Evolutionary conservation across 768 basidiomycete species (phyloP).

Genomic region (Lactarius indigo): DNA sequence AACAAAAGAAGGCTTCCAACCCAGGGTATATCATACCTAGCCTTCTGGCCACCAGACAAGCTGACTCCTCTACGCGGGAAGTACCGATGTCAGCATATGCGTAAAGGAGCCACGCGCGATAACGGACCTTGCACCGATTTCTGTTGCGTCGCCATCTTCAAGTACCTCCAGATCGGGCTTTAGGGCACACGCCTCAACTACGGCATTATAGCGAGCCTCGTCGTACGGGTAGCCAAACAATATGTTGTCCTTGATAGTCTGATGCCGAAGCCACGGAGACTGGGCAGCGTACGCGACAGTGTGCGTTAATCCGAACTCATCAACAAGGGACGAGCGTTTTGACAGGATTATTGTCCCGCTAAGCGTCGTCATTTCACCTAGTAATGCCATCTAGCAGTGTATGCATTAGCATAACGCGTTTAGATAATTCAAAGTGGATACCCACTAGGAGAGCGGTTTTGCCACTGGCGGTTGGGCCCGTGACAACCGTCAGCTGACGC

Average conservation of each 20-base stretch:
- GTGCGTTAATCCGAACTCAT: conserved; percentile 58
- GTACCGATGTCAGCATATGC: conserved; percentile 2
- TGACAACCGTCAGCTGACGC: conserved; percentile 64
- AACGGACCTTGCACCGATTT: conserved; percentile 68
- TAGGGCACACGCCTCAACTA: conserved; percentile 84
- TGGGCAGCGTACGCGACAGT: conserved; percentile 47
- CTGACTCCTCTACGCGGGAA: conserved; percentile 53
- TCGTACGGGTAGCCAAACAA: conserved; percentile 55
- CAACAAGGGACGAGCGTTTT: conserved; percentile 57
- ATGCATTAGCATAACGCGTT: not conserved
- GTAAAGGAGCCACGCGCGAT: not conserved
- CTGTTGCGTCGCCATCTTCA: conserved; percentile 82
- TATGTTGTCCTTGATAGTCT: conserved; percentile 58
- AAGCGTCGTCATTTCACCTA: conserved; percentile 66
- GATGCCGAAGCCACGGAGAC: conserved; percentile 43
- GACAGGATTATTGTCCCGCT: conserved; percentile 58
- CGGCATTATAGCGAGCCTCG: conserved; percentile 67
- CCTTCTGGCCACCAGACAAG: conserved; percentile 81
- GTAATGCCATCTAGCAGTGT: conserved; percentile 53
- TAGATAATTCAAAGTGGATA: not conserved
- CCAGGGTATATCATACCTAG: conserved; percentile 42
- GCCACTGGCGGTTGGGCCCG: conserved; percentile 77
- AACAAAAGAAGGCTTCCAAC: not conserved
- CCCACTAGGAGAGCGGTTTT: conserved; percentile 75
- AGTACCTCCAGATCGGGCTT: conserved; percentile 75